Percentiles rank a stretch among this genome's conserved stretches.
These are phyloP conservation scores for Orbilia blumenaviensis DNA, from an alignment of 2,329 filamentous ascomycete genomes.

Conservation along the genomic window DNA sequence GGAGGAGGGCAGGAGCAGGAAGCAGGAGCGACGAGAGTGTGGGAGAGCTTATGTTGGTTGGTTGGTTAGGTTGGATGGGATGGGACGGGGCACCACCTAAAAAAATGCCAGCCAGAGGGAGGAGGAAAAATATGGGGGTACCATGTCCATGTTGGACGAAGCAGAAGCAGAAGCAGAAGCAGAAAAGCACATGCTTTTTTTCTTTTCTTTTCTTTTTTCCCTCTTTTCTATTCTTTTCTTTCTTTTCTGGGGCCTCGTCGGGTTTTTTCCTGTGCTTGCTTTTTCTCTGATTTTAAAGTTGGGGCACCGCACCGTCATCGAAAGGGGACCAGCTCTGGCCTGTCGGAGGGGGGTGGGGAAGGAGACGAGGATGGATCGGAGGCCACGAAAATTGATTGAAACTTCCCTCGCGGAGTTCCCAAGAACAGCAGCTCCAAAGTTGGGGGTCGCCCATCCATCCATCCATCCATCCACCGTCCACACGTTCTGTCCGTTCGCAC, in stretches of 20 bases:
- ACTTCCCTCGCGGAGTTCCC: conserved; percentile 43
- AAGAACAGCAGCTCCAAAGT: conserved; percentile 33
- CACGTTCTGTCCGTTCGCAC: not conserved
- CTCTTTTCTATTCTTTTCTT: not conserved
- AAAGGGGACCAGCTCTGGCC: conserved; percentile 15
- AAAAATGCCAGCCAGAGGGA: conserved; percentile 1
- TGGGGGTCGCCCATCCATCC: conserved; percentile 31
- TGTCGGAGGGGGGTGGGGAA: conserved; percentile 13
- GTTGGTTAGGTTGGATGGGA: not conserved
- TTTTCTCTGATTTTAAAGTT: conserved; percentile 49
- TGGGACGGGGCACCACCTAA: not conserved
- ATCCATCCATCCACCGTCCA: not conserved
- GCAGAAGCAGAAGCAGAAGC: not conserved
- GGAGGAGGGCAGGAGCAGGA: not conserved
- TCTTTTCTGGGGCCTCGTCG: conserved; percentile 1
- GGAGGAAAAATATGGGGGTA: conserved; percentile 20
- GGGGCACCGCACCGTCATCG: conserved; percentile 50
- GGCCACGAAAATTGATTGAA: conserved; percentile 28
- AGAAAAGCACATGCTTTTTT: conserved; percentile 4
- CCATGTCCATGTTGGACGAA: conserved; percentile 6
- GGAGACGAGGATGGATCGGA: conserved; percentile 35
- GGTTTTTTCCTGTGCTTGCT: conserved; percentile 27
- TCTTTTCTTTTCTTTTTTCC: not conserved
- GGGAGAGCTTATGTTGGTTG: not conserved
- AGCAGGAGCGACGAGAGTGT: not conserved